phyloP scores from a whole-genome alignment of 2,329 filamentous ascomycete genomes.

The Aspergillus ruber region DNA sequence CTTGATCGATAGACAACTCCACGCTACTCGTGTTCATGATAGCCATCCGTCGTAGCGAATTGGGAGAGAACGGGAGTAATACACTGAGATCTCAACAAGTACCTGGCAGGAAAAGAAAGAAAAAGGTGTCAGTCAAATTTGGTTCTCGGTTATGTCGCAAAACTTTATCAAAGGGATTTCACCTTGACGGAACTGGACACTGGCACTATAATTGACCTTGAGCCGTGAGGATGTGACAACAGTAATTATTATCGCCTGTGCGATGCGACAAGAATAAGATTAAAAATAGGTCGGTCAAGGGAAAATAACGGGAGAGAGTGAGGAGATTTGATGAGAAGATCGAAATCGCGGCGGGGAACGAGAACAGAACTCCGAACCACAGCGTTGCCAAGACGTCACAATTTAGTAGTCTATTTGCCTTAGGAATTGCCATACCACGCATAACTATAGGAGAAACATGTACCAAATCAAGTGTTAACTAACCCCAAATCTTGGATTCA shows the following conservation, averaged over 20 bases:
- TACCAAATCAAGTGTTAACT: too few species aligned
- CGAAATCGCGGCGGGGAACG: conserved; percentile 1
- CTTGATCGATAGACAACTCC: conserved; percentile 37
- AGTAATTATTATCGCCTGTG: background rate
- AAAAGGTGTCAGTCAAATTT: background rate
- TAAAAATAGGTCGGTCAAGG: conserved; percentile 2
- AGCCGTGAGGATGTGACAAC: background rate
- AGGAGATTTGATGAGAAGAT: background rate
- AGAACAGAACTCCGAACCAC: conserved; percentile 7
- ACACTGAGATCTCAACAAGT: conserved; percentile 12
- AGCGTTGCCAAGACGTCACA: conserved; percentile 2
- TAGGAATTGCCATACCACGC: background rate
- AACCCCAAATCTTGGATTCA: too few species aligned
- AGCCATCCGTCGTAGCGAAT: conserved; percentile 15
- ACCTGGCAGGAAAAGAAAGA: background rate
- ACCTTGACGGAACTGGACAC: conserved; percentile 2
- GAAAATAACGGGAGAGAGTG: conserved; percentile 4
- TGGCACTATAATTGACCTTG: background rate
- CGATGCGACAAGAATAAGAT: background rate
- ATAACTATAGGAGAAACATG: too few species aligned
- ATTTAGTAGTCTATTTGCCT: background rate
- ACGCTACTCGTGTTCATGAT: conserved; percentile 35
- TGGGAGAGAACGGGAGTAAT: conserved; percentile 18
- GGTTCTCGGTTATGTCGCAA: background rate
- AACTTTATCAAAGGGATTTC: background rate